A percentile compares a stretch with the other conserved stretches of the same genome.
Conservation (phyloP, 106 monocot species). For the Phalaenopsis aphrodite region DNA sequence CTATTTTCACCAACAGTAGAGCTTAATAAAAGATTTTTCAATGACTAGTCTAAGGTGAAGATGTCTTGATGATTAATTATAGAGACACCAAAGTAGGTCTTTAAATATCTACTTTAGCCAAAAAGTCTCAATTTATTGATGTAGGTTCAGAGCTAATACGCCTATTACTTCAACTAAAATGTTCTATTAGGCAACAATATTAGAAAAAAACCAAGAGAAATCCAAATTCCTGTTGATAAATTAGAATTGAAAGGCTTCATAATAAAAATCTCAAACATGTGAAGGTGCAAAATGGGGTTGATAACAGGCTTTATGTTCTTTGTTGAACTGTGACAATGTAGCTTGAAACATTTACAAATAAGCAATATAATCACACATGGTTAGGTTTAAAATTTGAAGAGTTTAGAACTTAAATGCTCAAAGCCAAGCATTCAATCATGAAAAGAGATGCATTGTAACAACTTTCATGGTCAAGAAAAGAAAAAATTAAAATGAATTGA, state of each 20-base stretch:
- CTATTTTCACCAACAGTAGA: too few relatives aligned
- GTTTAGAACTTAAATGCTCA: not conserved
- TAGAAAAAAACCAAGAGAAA: too few relatives aligned
- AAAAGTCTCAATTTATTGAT: not conserved
- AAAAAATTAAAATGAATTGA: not conserved
- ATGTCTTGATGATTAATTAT: not conserved
- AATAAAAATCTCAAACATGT: not conserved
- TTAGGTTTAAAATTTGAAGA: not conserved
- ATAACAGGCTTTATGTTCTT: not conserved
- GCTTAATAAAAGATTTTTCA: not conserved
- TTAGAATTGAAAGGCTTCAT: too few relatives aligned
- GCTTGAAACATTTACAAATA: not conserved
- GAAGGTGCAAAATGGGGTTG: not conserved
- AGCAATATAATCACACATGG: not conserved
- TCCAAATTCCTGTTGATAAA: too few relatives aligned
- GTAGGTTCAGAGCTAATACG: not conserved
- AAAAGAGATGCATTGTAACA: not conserved
- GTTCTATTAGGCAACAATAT: too few relatives aligned
- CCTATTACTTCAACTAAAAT: not conserved
- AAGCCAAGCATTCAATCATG: not conserved
- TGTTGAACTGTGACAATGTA: not conserved
- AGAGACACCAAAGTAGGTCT: not conserved
- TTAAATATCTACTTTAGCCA: not conserved
- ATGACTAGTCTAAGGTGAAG: not conserved
- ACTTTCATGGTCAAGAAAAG: not conserved